phyloP scores from a whole-genome alignment of 2,329 filamentous ascomycete species.

The Diaporthe ilicicola region DNA sequence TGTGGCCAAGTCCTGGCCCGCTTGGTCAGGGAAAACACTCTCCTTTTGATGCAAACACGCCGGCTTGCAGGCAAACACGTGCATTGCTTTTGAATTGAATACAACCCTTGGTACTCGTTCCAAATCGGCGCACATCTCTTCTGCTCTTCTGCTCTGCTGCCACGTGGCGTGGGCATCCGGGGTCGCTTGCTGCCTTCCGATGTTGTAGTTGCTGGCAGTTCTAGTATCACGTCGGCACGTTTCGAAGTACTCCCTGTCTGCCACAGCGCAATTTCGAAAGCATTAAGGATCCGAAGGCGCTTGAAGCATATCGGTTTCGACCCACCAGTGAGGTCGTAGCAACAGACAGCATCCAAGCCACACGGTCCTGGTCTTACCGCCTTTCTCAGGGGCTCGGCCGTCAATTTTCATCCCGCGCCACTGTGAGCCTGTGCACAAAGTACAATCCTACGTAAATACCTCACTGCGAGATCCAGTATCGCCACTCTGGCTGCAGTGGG shows the following conservation, averaged over 20 bases:
- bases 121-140: not conserved
- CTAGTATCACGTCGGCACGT: constrained; percentile 19
- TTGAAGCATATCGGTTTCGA: constrained; percentile 16
- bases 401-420: not conserved
- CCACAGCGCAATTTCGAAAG: constrained; percentile 16
- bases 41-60: not conserved
- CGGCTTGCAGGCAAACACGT: not conserved
- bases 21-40: not conserved
- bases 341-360: constrained; percentile 1
- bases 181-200: not conserved
- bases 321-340: constrained; percentile 16
- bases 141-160: not conserved
- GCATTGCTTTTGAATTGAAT: not conserved
- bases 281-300: constrained; percentile 7
- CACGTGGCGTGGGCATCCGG: constrained; percentile 4
- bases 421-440: not conserved
- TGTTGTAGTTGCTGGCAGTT: not conserved
- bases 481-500: not conserved
- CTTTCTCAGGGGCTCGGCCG: constrained; percentile 11
- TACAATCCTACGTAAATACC: not conserved
- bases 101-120: not conserved
- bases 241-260: constrained; percentile 12
- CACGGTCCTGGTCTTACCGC: not conserved
- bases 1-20: not conserved
- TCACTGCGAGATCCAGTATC: not conserved